Evolutionary conservation across 2,329 filamentous ascomycete species (phyloP), one percentile per base, ranked within the genome.

Genomic region (Cercospora nicotianae): DNA sequence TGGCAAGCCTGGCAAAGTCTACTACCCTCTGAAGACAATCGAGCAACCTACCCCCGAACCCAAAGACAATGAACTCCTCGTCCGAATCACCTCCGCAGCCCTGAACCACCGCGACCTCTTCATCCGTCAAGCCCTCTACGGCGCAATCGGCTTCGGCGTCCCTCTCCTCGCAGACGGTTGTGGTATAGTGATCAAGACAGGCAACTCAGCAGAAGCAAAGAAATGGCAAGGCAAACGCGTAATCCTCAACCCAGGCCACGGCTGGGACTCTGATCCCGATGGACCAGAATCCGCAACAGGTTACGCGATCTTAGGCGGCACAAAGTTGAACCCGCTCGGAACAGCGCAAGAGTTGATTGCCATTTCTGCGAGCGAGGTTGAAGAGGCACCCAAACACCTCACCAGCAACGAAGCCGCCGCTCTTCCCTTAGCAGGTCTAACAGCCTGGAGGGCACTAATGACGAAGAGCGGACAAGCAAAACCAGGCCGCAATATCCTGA

Each of bases 41-140:
- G 82, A 88, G 36, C 80, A 90, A 16, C 85, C 89, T 65, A 84
- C 85, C 70, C 90, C 90, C 0, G 85, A 87, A 28, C 86, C 87
- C 16, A 84, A 76, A 42, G 72, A 73, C 62, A 76, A 84, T 70
- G 86, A 97, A 78, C 83, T 97, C 72, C 84, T 96, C 6, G 83
- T 98, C 70, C 88, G 87, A 75, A 83, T 98, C 76, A 86, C 87
- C 39, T 91, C 93, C 62, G 91, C 90, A 1, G 91, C 94, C 13
- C 88, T 98, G 61, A 98, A 98, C 83, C 95, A 98, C 83, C 91
- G 94, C 75, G 95, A 98, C 80, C 88, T 96, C 73, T 98, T 97
- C 83, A 91, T 96, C 80, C 91, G 94, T 64, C 93, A 95, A 79
- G 90, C 94, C 77, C 88, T 96, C 48, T 98, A 98, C 83, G 94